Base-by-base conservation (phyloP, 768 basidiomycete genomes). In the Boletus bicolor region DNA sequence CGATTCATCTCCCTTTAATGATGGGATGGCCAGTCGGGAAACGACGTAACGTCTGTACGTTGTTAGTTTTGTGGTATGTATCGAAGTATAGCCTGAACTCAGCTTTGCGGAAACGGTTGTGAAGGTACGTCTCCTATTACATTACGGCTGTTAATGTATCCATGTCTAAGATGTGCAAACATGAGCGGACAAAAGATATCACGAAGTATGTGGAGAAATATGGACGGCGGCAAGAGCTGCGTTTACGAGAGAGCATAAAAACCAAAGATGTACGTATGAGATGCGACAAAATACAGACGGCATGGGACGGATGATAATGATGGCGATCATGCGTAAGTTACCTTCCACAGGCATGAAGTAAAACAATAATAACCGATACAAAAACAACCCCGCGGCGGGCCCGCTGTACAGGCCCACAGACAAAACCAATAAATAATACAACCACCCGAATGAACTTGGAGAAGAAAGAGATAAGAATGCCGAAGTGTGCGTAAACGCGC, bases 341-440 rank as follows among this genome's bases (percentile, higher is more conserved):
- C 35, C 42, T 21, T 7, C 17, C 37, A 55, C 26, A n/a, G 26
- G 17, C n/a, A 45, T 43, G 51, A 42, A 32, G 41, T 10, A 28
- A 37, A n/a, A 54, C 21, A 11, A 38, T 14, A 10, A 10, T 30
- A 21, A 21, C 51, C 44, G 14, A 57, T 49, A 57, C 26, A 24
- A 47, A 17, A 45, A 56, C 37, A 39, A 35, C 9, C 24, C 24
- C n/a, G 9, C 32, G 14, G 35, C 37, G 15, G 7, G 9, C 30
- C 17, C 39, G 21, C 17, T 15, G 10, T 15, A 15, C 49, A 38
- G 45, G 28, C 28, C 28, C 28, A 28, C 28, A 28, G 28, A 28
- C 34, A 34, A 54, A 51, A 39, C 51, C 28, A 32, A 55, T 49
- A 53, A 42, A 63, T 49, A 54, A 49, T 15, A 54, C 17, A 14